A percentile compares a stretch with the other conserved stretches of the same genome.
These are phyloP conservation scores for Mycosphaerella sp. DNA, from an alignment of 2,329 filamentous ascomycete genomes.

Conservation along the genomic window DNA sequence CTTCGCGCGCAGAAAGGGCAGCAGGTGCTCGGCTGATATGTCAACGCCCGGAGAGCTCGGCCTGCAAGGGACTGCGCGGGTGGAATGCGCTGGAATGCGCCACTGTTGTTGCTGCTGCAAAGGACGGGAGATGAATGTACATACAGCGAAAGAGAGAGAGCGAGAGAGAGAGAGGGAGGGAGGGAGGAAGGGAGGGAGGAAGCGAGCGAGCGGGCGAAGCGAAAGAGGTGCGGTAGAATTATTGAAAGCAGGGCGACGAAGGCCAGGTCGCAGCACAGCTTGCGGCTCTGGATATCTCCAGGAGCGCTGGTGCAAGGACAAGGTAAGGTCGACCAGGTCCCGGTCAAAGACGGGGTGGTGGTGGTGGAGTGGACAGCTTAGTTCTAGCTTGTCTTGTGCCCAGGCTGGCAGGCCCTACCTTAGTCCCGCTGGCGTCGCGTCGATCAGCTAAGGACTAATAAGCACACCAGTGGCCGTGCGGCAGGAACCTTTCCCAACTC, in stretches of 20 bases:
- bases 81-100: conserved; percentile 19
- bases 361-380: no score
- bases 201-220: no score
- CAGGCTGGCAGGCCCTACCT: no score
- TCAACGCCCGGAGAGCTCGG: conserved; percentile 2
- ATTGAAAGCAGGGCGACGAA: background rate
- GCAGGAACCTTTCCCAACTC: no score
- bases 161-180: no score
- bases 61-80: conserved; percentile 15
- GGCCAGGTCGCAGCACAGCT: conserved; percentile 5
- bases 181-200: no score
- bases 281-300: conserved; percentile 1
- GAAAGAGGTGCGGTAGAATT: background rate
- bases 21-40: conserved; percentile 2
- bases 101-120: conserved; percentile 9
- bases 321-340: background rate
- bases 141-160: background rate
- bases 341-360: no score
- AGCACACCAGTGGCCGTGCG: no score
- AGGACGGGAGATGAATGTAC: conserved; percentile 1
- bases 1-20: background rate
- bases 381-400: no score
- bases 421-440: no score
- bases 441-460: no score
- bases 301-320: background rate